Base-by-base conservation (phyloP, 805 yeast genomes). In the Candida tibetensis region DNA sequence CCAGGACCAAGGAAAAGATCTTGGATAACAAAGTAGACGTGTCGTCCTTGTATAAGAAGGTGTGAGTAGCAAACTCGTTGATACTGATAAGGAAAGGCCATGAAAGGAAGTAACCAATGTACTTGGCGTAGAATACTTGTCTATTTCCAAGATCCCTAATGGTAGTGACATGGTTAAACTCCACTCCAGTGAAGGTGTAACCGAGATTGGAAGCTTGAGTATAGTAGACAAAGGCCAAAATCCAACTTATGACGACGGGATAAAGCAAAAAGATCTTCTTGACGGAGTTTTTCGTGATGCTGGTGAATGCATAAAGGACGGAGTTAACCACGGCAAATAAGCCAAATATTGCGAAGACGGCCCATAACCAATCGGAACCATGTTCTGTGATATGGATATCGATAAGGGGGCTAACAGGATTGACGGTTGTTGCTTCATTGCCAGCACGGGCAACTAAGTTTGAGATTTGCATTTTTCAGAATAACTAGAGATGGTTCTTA, bases 361-460 rank as follows among this genome's bases (percentile, higher is more conserved):
- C 73, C 85, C 85, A 81, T 46, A 75, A 66, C 85, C 84, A 81
- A 55, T 76, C 76, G 6, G 84, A 78, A 54, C 87, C 85, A 49
- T 74, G 77, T 10, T 53, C 44, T 9, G 83, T 79, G 23, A 81
- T 42, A 39, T 71, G 72, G 52, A 77, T 70, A 45, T 77, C 82
- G 35, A 70, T 58, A 14, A 55, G 60, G 4, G 62, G 44, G 6
- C 47, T 17, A 12, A 61, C 53, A 5, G 75, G 73, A 47, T 78
- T 78, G 37, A 71, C 48, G 5, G 46, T 38, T 14, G 74, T 51
- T 8, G 74, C 78, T 28, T 68, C 52, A 45, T 71, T 71, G 16
- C 47, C 25, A 10, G 25, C 7, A 10, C 25, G 25, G 7, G 25
- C 25, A 7, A 21, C 25, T 21, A 21, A 10, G 10, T 7, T 21